A percentile compares a stretch with the other conserved stretches of the same genome.
phyloP scores from a whole-genome alignment of 1,284 basidiomycete species.

The Puccinia triticina region DNA sequence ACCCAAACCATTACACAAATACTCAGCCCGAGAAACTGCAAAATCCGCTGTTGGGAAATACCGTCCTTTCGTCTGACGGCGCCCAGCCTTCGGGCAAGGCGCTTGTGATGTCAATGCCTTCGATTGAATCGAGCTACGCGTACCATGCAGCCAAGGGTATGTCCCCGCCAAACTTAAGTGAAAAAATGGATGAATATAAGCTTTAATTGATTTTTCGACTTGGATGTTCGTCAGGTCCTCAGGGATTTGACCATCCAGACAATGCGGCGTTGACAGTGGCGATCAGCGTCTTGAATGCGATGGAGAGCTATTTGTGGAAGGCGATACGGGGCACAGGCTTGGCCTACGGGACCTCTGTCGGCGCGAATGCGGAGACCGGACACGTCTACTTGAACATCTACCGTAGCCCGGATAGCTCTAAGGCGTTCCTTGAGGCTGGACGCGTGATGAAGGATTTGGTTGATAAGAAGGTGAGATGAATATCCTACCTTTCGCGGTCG shows the following conservation, averaged over 20 bases:
- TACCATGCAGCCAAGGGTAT: slow-evolving; percentile 75
- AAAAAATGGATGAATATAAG: neutral
- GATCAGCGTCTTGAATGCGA: slow-evolving; percentile 83
- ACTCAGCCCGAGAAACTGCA: slow-evolving; percentile 67
- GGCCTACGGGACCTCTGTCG: slow-evolving; percentile 86
- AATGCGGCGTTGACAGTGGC: slow-evolving; percentile 83
- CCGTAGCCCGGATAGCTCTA: slow-evolving; percentile 80
- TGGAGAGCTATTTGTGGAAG: slow-evolving; percentile 90
- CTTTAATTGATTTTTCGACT: neutral
- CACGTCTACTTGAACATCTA: slow-evolving; percentile 64
- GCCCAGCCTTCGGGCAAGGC: slow-evolving; percentile 73
- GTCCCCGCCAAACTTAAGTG: neutral
- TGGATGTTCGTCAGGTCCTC: slow-evolving; percentile 31
- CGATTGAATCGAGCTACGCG: slow-evolving; percentile 90
- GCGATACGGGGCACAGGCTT: slow-evolving; percentile 83
- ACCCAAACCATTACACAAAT: slow-evolving; percentile 8
- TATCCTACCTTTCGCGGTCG: neutral
- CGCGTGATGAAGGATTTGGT: slow-evolving; percentile 60
- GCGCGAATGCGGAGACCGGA: slow-evolving; percentile 78
- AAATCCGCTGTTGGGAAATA: slow-evolving; percentile 70
- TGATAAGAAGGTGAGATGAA: slow-evolving; percentile 53
- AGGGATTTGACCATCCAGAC: slow-evolving; percentile 78
- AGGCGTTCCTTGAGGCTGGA: slow-evolving; percentile 79
- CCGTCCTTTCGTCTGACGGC: slow-evolving; percentile 77
- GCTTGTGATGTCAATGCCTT: slow-evolving; percentile 81